These are phyloP conservation scores for Penicillium digitatum DNA, from an alignment of 2,329 filamentous ascomycete genomes.

Conservation along the genomic window DNA sequence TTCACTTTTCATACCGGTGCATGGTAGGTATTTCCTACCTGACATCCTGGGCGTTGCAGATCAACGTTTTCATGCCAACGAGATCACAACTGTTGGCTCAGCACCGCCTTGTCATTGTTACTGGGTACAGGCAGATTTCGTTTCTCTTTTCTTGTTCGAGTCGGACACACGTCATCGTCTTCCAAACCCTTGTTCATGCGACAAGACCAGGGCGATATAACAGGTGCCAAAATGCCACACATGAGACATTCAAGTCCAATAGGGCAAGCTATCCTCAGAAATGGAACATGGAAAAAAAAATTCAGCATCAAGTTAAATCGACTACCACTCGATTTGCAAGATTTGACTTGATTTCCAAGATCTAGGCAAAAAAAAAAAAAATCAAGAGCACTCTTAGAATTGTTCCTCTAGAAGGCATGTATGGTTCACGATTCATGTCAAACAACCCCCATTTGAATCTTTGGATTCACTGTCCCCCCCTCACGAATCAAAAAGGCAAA, in stretches of 20 bases:
- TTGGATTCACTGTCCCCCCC: neutral
- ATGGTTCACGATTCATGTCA: neutral
- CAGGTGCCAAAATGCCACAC: neutral
- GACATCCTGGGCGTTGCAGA: neutral
- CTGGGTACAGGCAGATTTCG: neutral
- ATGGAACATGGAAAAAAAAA: too few relatives aligned
- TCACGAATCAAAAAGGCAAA: neutral
- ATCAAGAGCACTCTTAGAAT: neutral
- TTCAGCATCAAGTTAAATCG: neutral
- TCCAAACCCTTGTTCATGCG: neutral
- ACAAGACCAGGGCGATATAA: neutral
- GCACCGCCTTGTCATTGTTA: neutral
- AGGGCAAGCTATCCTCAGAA: neutral
- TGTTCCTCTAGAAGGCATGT: neutral
- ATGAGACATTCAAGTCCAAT: neutral
- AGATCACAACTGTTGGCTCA: neutral
- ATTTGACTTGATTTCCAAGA: neutral
- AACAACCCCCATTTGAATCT: neutral
- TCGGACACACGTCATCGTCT: neutral
- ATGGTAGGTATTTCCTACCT: neutral
- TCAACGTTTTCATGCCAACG: neutral
- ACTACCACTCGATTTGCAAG: neutral
- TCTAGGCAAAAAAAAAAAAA: neutral
- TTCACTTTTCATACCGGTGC: neutral
- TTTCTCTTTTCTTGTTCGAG: neutral